Percentiles rank a stretch among this genome's conserved stretches.
Evolutionary conservation across 2,329 filamentous ascomycete species (phyloP).

Genomic region (Colletotrichum sp.): DNA sequence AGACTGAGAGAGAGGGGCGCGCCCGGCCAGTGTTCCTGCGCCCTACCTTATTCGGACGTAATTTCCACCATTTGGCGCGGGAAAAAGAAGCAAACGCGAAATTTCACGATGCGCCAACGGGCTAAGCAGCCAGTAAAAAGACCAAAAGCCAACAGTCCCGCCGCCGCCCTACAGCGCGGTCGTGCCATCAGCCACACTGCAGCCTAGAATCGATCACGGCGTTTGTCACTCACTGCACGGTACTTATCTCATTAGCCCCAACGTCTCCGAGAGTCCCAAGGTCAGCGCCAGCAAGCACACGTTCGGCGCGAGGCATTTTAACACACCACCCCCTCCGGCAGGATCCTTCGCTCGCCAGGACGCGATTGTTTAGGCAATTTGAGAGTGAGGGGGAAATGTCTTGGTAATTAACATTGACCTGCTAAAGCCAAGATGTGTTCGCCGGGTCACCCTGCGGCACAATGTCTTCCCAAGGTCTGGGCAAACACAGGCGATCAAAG

Average conservation of each 20-base stretch:
- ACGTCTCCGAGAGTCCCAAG: neutral
- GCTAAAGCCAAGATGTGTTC: neutral
- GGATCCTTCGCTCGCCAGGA: neutral
- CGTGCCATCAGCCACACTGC: neutral
- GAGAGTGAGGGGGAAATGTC: neutral
- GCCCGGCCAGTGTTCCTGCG: neutral
- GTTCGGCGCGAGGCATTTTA: neutral
- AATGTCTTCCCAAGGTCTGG: neutral
- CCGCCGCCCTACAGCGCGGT: neutral
- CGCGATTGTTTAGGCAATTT: neutral
- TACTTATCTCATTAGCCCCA: neutral
- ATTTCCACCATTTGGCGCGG: constrained; percentile 5
- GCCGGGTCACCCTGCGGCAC: neutral
- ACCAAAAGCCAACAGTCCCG: neutral
- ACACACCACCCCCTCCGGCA: neutral
- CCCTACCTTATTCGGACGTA: constrained; percentile 5
- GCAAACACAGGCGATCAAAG: neutral
- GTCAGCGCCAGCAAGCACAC: neutral
- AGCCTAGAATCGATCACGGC: neutral
- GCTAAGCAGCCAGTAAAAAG: neutral
- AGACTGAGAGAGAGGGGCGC: neutral
- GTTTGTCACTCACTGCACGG: neutral
- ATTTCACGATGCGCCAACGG: neutral
- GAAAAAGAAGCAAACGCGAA: neutral
- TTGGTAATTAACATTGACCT: neutral